Conservation (phyloP, 2,329 filamentous ascomycete genomes). For the Scedosporium apiospermum region DNA sequence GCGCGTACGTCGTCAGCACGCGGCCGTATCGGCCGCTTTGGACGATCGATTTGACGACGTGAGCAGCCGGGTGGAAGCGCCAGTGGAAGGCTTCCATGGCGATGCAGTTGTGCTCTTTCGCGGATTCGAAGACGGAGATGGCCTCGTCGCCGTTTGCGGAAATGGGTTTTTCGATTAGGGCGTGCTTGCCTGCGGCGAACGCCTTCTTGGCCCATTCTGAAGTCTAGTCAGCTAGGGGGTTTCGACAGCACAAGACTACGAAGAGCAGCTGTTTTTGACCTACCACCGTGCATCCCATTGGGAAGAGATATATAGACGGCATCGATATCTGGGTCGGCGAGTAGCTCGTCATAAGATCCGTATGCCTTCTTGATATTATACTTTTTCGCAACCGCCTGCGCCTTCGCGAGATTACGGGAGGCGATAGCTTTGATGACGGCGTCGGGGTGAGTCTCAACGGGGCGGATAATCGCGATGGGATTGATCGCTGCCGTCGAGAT, state of each 20-base stretch:
- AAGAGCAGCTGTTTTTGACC: not conserved
- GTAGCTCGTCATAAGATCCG: conserved; percentile 11
- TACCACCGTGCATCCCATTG: conserved; percentile 31
- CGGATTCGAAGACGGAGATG: conserved; percentile 34
- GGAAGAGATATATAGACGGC: conserved; percentile 33
- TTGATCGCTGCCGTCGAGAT: conserved; percentile 7
- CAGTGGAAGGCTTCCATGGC: conserved; percentile 11
- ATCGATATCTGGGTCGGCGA: conserved; percentile 16
- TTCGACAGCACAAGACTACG: no score
- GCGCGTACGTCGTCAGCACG: not conserved
- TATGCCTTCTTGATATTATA: conserved; percentile 6
- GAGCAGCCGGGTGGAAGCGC: conserved; percentile 8
- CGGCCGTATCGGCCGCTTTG: conserved; percentile 5
- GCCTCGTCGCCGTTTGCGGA: conserved; percentile 38
- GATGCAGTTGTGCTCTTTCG: conserved; percentile 9
- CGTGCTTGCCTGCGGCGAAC: conserved; percentile 42
- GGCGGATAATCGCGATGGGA: conserved; percentile 6
- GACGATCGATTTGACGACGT: conserved; percentile 1
- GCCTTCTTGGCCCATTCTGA: conserved; percentile 32
- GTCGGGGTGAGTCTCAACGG: conserved; percentile 6
- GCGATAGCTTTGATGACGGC: conserved; percentile 4
- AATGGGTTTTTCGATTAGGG: conserved; percentile 45
- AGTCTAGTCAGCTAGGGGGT: not conserved
- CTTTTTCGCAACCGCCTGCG: conserved; percentile 2
- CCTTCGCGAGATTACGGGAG: conserved; percentile 2